Percentiles rank a stretch among this genome's conserved stretches.
These are phyloP conservation scores for Fusarium burgessii DNA, from an alignment of 2,329 filamentous ascomycete genomes.

Conservation along the genomic window DNA sequence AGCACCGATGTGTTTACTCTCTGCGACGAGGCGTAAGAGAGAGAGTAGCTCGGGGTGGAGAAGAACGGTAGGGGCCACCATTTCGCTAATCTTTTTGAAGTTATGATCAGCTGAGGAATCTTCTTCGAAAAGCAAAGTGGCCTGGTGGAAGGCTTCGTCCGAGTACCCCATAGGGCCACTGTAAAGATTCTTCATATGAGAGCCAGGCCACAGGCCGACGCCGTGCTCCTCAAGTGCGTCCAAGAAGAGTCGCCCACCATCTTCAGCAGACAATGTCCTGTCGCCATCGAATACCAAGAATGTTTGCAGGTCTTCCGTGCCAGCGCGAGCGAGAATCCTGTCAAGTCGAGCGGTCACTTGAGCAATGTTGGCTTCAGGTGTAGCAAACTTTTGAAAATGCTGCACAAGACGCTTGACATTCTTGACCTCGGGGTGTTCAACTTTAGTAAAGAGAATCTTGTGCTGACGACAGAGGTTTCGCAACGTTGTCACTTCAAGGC, in stretches of 20 bases:
- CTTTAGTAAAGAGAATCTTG: neutral
- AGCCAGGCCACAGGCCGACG: neutral
- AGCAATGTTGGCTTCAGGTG: constrained; percentile 53
- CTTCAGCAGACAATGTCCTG: constrained; percentile 63
- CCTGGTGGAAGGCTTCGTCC: constrained; percentile 67
- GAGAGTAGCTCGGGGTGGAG: constrained; percentile 62
- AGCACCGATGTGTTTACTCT: constrained; percentile 54
- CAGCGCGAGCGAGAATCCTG: constrained; percentile 40
- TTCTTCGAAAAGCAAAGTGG: constrained; percentile 65
- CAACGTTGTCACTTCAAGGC: accelerated
- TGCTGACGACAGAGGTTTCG: neutral
- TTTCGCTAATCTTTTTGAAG: constrained; percentile 60
- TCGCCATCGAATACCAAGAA: constrained; percentile 70
- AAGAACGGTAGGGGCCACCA: constrained; percentile 55
- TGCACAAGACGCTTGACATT: neutral
- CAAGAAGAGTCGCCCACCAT: constrained; percentile 66
- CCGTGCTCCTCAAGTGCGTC: constrained; percentile 5
- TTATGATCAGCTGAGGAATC: constrained; percentile 43
- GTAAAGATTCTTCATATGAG: constrained; percentile 62
- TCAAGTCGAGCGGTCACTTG: constrained; percentile 51
- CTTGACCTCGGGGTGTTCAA: too few relatives aligned
- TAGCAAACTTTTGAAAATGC: constrained; percentile 1
- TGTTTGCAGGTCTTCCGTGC: constrained; percentile 50
- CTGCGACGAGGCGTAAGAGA: constrained; percentile 54
- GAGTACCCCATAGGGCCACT: constrained; percentile 60